Evolutionary conservation across 306 rosid species (phyloP).

Genomic region (Quercus cerris): DNA sequence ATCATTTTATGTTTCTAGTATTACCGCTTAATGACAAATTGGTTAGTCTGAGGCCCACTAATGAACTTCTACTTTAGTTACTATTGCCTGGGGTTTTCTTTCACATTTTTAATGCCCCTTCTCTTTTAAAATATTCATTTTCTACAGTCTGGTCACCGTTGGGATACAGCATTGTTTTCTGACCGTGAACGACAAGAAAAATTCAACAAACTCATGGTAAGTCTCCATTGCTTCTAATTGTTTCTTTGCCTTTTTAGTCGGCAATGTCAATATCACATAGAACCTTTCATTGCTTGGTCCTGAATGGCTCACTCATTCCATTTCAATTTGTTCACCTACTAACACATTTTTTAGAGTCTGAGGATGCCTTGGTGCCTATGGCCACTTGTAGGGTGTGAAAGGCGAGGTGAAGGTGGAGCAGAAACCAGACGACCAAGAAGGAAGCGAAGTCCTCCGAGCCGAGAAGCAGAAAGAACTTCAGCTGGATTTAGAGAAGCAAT

Average conservation of each 20-base stretch:
- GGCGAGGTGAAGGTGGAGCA: constrained; percentile 69
- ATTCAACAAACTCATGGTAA: constrained; percentile 99
- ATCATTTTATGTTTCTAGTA: not conserved
- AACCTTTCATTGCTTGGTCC: constrained; percentile 20
- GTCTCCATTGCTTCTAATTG: constrained; percentile 11
- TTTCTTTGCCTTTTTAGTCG: not conserved
- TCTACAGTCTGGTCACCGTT: constrained; percentile 70
- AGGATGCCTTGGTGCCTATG: constrained; percentile 98
- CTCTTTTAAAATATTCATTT: constrained; percentile 14
- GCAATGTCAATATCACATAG: constrained; percentile 9
- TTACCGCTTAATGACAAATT: constrained; percentile 4
- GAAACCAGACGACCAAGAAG: constrained; percentile 39
- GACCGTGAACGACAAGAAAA: constrained; percentile 95
- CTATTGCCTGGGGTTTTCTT: constrained; percentile 14
- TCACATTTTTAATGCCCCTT: constrained; percentile 4
- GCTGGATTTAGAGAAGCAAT: constrained; percentile 91
- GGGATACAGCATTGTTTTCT: constrained; percentile 70
- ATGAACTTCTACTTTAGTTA: constrained; percentile 16
- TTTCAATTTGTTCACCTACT: constrained; percentile 63
- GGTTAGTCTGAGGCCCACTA: not conserved
- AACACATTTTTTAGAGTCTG: constrained; percentile 99
- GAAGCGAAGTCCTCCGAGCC: constrained; percentile 38
- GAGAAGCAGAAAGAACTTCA: constrained; percentile 94
- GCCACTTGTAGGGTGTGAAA: constrained; percentile 98
- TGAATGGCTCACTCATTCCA: constrained; percentile 42